Conservation (phyloP, 805 yeast genomes). For the Limtongia smithiae region DNA sequence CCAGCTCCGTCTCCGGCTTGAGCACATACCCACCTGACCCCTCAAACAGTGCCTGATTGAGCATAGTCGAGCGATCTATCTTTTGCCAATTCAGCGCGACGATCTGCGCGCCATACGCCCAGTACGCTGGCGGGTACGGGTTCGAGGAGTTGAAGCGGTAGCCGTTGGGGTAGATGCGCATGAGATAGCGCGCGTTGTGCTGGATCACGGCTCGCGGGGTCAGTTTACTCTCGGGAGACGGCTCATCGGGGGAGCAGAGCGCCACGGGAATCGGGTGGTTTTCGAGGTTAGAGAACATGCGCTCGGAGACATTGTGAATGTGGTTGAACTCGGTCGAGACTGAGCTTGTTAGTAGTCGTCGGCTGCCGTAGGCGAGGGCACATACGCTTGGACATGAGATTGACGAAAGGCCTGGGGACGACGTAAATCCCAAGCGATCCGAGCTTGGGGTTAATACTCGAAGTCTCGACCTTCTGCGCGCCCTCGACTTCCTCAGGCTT, state of each 20-base stretch:
- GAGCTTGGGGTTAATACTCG: slow-evolving; percentile 1
- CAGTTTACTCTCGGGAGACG: slow-evolving; percentile 66
- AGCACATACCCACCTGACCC: slow-evolving; percentile 21
- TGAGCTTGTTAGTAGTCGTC: slow-evolving; percentile 30
- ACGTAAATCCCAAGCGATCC: slow-evolving; percentile 10
- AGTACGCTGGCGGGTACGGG: slow-evolving; percentile 70
- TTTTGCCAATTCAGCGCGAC: slow-evolving; percentile 97
- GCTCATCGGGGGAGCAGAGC: slow-evolving; percentile 11
- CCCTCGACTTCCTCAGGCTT: slow-evolving; percentile 8
- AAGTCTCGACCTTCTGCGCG: slow-evolving; percentile 1
- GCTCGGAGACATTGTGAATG: slow-evolving; percentile 66
- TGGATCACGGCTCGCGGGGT: slow-evolving; percentile 52
- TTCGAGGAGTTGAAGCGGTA: slow-evolving; percentile 73
- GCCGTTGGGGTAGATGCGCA: slow-evolving; percentile 84
- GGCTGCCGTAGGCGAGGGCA: background rate
- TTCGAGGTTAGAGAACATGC: slow-evolving; percentile 14
- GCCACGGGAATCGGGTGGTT: slow-evolving; percentile 1
- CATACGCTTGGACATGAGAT: slow-evolving; percentile 8
- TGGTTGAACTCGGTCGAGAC: slow-evolving; percentile 70
- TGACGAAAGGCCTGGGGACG: slow-evolving; percentile 14
- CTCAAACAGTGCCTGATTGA: slow-evolving; percentile 62
- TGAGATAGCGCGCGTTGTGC: slow-evolving; percentile 69
- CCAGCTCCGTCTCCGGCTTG: slow-evolving; percentile 1
- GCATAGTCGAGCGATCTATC: slow-evolving; percentile 47
- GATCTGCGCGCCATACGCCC: slow-evolving; percentile 86